Evolutionary conservation across 306 rosid species (phyloP).

Genomic region (Cyclanthera cordifolia): DNA sequence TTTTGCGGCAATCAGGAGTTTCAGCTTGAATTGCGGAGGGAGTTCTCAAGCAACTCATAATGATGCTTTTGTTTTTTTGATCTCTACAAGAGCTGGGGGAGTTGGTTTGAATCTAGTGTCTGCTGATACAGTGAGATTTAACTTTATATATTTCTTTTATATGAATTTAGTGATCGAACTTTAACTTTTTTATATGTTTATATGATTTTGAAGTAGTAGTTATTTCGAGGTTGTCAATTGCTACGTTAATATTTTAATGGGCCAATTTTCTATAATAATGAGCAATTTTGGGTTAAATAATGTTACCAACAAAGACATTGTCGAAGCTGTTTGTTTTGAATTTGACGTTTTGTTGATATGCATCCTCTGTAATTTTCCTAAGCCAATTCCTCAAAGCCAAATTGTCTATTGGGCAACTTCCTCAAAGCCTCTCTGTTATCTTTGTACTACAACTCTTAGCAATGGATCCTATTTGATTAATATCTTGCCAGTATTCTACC

Average conservation of each 20-base stretch:
- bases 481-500: not conserved
- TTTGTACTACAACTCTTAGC: not conserved
- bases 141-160: conserved; percentile 21
- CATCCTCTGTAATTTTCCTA: not conserved
- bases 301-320: not conserved
- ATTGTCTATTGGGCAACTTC: not conserved
- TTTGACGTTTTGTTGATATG: not conserved
- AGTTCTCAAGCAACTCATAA: conserved; percentile 34
- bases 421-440: not conserved
- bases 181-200: conserved; percentile 26
- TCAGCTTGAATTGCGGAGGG: conserved; percentile 47
- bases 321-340: not conserved
- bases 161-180: conserved; percentile 17
- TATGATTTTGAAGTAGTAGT: not conserved
- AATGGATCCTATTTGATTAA: not conserved
- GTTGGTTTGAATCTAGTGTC: conserved; percentile 94
- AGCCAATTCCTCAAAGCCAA: not conserved
- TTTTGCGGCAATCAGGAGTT: conserved; percentile 92
- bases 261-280: not conserved
- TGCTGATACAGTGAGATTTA: conserved; percentile 84
- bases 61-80: conserved; percentile 81
- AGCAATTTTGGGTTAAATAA: not conserved
- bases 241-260: not conserved
- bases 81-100: conserved; percentile 97
- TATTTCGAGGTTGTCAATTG: not conserved